phyloP scores from a whole-genome alignment of 1,284 basidiomycete species.

The Filobasidium uniguttulatum region DNA sequence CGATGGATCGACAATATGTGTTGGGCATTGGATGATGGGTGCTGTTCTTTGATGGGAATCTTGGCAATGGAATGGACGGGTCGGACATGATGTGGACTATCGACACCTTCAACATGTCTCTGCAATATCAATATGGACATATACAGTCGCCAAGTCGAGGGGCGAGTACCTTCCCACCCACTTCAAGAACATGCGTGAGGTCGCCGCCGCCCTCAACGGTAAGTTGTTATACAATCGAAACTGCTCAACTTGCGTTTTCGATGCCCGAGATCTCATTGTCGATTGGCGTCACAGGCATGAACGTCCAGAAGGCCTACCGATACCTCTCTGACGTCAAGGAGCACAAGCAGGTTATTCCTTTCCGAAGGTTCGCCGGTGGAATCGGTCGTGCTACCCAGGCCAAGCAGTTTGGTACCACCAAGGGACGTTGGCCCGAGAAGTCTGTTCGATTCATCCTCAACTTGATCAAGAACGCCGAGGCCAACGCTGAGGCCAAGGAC shows the following conservation, averaged over 20 bases:
- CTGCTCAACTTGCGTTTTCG: neutral
- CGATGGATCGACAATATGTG: no score
- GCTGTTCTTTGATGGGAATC: constrained; percentile 2
- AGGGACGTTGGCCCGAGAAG: constrained; percentile 99
- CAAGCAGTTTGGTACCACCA: constrained; percentile 92
- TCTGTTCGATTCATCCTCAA: constrained; percentile 90
- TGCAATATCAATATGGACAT: neutral
- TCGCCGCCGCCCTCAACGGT: constrained; percentile 76
- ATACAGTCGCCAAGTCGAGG: constrained; percentile 69
- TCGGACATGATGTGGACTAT: constrained; percentile 8
- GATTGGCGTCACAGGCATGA: constrained; percentile 51
- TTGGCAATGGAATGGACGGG: neutral
- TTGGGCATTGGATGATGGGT: no score
- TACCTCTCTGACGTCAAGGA: constrained; percentile 92
- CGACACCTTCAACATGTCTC: neutral
- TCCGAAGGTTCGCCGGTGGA: constrained; percentile 92
- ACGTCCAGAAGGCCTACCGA: constrained; percentile 86
- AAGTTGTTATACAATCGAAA: constrained; percentile 23
- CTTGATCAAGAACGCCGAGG: constrained; percentile 96
- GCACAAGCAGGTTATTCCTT: constrained; percentile 94
- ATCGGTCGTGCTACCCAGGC: constrained; percentile 95
- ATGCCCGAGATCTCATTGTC: neutral
- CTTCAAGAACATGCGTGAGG: constrained; percentile 99
- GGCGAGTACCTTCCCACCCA: constrained; percentile 97
- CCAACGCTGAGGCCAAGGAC: constrained; percentile 97